Base-by-base conservation (phyloP, 2,329 filamentous ascomycete genomes). In the Ascochyta koolunga region DNA sequence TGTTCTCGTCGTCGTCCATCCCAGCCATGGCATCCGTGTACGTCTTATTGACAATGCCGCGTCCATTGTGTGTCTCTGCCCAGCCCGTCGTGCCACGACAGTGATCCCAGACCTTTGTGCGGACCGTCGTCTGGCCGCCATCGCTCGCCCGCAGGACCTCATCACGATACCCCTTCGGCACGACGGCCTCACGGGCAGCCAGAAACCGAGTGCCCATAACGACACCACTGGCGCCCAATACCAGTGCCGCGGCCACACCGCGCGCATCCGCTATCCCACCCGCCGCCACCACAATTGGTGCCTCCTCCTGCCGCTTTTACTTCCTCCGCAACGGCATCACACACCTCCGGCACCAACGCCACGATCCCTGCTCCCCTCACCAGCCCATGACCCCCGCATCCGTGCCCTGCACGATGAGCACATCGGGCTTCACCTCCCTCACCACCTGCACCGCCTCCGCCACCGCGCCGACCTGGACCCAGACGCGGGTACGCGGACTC, bases 121-220 rank as follows among this genome's bases (percentile, higher is more conserved):
- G 67, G 13, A 76, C 74, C 0, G 83, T 85, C n/a, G 60, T 77
- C 39, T 78, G 70, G 0, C 82, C 82, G 1, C 83, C 83, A 66
- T 85, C 82, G 1, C 46, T 67, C 4, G 79, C 77, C 0, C 70
- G 56, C 0, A 85, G 27, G 0, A 85, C 70, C 15, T 78, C 79
- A 15, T 78, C 64, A 53, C 71, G 70, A 59, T 84, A 84, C 0
- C 80, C 81, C 10, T 74, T 65, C 3, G 76, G 67, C 7, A 82
- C 76, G 25, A 71, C 68, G 1, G 80, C 76, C 62, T 85, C 82
- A 0, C 70, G 65, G 2, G 76, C 67, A 1, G 84, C 85, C 0
- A 90, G 77, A 58, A 88, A 88, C 10, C 86, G 78, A 0, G 87
- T 90, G 0, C 88, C 88, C 79, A 90, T 80, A 0, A 80, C 84